Base-by-base conservation (phyloP, 371 early-diverging fungal species). In the Mortierella polycephala region DNA sequence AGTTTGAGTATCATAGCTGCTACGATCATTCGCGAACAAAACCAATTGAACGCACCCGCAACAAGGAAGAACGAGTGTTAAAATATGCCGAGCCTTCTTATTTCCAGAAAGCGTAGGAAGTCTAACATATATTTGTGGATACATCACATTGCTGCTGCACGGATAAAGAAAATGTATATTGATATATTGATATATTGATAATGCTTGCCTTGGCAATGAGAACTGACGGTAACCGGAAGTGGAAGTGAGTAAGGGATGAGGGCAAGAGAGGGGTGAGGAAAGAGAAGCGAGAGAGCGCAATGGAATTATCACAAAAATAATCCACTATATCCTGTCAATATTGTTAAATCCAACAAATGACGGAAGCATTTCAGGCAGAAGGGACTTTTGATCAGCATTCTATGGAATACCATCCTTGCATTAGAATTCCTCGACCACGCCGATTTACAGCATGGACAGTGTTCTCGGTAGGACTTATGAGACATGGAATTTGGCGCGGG, bases 91-190 rank as follows among this genome's bases (percentile, higher is more conserved):
- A 16, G 12, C 23, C 37, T 55, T 6, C 21, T 55, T 55, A 9
- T 16, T 14, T n/a, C 40, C 71, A 71, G 60, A 60, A 60, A 23
- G 37, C 49, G 61, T 71, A 46, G 51, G 71, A 56, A 71, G 71
- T 71, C 71, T 71, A 71, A 71, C 71, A 71, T 71, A 71, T 65
- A 71, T 65, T 65, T 60, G 71, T 71, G 65, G 65, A 69, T 55
- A 56, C 71, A 71, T 71, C 71, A 71, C 64, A 71, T 71, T 71
- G 71, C 71, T 7, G 13, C 46, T 37, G 18, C 40, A 16, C 2
- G 37, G 23, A 3, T 12, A 18, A 9, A 20, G 50, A n/a, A 30
- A 30, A 30, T 30, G 30, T 30, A 30, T 30, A 30, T 30, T 30
- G 30, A 30, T 30, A 30, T 30, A 30, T 30, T 30, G 30, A 30